These are phyloP conservation scores for Aspergillus viridinutans DNA, from an alignment of 2,329 filamentous ascomycete species.

Conservation along the genomic window DNA sequence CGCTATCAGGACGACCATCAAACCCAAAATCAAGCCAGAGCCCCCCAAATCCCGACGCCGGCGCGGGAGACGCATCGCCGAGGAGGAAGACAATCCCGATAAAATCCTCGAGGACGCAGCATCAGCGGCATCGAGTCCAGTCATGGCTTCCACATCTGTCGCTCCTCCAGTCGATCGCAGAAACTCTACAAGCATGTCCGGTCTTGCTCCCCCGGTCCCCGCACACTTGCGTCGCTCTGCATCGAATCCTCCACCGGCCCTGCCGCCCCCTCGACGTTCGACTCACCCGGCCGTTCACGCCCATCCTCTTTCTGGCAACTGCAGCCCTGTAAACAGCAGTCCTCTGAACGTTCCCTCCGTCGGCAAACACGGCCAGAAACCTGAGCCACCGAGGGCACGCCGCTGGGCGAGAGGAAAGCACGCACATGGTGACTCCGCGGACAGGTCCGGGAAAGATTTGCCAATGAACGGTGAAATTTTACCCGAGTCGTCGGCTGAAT, in stretches of 20 bases:
- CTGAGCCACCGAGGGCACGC: constrained; percentile 39
- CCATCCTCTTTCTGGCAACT: constrained; percentile 22
- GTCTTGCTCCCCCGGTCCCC: constrained; percentile 20
- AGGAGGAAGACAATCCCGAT: constrained; percentile 28
- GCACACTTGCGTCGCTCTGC: constrained; percentile 25
- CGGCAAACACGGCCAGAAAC: constrained; percentile 29
- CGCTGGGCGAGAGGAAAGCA: constrained; percentile 35
- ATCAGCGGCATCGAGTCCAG: constrained; percentile 9
- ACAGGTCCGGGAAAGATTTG: constrained; percentile 12
- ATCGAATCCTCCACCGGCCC: constrained; percentile 37
- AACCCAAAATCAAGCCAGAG: constrained; percentile 35
- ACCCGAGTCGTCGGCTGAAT: constrained; percentile 2
- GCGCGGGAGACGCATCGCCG: constrained; percentile 34
- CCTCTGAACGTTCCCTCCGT: constrained; percentile 1
- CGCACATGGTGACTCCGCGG: constrained; percentile 21
- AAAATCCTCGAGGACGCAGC: constrained; percentile 25
- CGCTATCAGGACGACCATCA: constrained; percentile 12
- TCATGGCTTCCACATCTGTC: constrained; percentile 5
- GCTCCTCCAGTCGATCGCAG: constrained; percentile 13
- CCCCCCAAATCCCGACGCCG: constrained; percentile 42
- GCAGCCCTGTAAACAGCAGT: constrained; percentile 15
- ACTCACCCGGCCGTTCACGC: constrained; percentile 21
- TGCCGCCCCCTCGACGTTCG: constrained; percentile 40
- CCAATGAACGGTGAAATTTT: background rate
- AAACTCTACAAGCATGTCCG: constrained; percentile 21